Base-by-base conservation (phyloP, 768 basidiomycete genomes). In the Mycena vitilis region DNA sequence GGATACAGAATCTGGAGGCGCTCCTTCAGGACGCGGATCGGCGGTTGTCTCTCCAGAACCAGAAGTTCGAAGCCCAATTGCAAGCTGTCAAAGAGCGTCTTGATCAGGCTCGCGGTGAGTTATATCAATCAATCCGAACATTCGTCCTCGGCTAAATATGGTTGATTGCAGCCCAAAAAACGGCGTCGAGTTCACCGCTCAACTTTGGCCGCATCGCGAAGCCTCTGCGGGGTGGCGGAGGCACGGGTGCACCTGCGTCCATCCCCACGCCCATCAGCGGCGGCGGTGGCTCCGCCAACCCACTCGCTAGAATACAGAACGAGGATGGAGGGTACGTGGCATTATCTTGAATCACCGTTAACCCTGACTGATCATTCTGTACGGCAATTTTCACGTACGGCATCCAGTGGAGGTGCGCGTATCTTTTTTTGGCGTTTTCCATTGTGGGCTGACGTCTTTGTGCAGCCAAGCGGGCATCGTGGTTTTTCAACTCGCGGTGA, bases 191-290 rank as follows among this genome's bases (percentile, higher is more conserved):
- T 20, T 89, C 91, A 36, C 82, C 91, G 49, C 85, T 97, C 75
- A 92, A 85, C 78, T 95, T 96, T 81, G 96, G 96, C 49, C 89
- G 97, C 47, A 98, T 99, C 70, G 97, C 97, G 40, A 99, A 99
- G 81, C 98, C 98, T 34, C 83, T 99, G 63, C 88, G 97, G 72
- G 98, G 97, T 16, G 95, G 95, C 23, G 96, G 97, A 49, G 95
- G 95, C 65, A 65, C 42, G 16, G 83, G 83, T 45, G 81, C 82
- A 22, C 79, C 80, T 55, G 74, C 81, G 44, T 75, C 86, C 23
- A 78, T 81, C 56, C 81, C 86, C 70, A 74, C 81, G 49, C 74
- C 86, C 64, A 79, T 83, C 60, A 69, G 81, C 63, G 78, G 83
- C 42, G 80, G 83, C 37, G 80, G 81, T n/a, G 79, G 86, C 54